A percentile compares a stretch with the other conserved stretches of the same genome.
Evolutionary conservation across 331 rosid genomes (phyloP).

Genomic region (Malus hybrid): DNA sequence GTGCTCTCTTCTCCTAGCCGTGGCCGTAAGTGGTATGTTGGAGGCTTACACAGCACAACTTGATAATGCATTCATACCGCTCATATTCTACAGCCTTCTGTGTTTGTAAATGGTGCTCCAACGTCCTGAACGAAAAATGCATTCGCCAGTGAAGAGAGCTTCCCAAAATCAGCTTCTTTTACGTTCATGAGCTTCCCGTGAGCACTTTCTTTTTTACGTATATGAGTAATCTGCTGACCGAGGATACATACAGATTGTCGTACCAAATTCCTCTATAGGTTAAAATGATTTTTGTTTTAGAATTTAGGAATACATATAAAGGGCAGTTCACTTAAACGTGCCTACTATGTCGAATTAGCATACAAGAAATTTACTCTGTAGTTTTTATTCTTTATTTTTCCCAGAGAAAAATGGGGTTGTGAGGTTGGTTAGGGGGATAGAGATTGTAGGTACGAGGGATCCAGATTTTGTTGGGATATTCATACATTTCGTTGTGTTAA

Average conservation of each 20-base stretch:
- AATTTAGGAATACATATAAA: background rate
- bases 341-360: background rate
- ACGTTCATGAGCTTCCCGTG: background rate
- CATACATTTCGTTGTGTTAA: background rate
- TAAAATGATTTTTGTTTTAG: background rate
- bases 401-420: background rate
- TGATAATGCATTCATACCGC: constrained; percentile 54
- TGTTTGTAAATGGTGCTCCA: constrained; percentile 27
- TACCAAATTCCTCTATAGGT: background rate
- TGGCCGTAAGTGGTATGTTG: constrained; percentile 45
- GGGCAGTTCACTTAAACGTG: background rate
- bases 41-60: constrained; percentile 60
- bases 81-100: constrained; percentile 51
- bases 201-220: background rate
- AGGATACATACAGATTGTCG: background rate
- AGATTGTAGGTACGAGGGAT: background rate
- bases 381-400: background rate
- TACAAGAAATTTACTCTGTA: background rate
- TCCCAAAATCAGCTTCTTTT: background rate
- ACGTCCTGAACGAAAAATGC: background rate
- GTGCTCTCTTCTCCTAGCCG: constrained; percentile 43
- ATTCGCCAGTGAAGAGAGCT: background rate
- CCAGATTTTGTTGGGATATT: background rate
- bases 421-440: background rate
- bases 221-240: background rate